Percentiles rank a stretch among this genome's conserved stretches.
These are phyloP conservation scores for Coemansia sp. DNA, from an alignment of 192 early-diverging fungal genomes.

Conservation along the genomic window DNA sequence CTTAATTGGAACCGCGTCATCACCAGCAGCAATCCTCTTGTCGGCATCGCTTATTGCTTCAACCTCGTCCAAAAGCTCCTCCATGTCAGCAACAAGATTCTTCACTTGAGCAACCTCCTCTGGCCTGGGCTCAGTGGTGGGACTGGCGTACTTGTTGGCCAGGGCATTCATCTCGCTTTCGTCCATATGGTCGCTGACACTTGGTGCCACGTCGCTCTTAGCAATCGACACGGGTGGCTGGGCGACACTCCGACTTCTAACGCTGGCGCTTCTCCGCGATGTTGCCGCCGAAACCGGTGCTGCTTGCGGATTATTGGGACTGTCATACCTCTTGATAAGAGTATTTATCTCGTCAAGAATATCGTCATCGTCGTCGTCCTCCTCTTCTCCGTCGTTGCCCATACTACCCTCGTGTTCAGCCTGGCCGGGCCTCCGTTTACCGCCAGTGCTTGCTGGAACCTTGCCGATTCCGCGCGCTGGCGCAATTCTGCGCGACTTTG, in stretches of 20 bases:
- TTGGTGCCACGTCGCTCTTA: conserved; percentile 14
- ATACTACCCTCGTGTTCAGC: not conserved
- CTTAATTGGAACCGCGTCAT: not conserved
- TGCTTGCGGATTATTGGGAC: conserved; percentile 8
- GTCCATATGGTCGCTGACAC: conserved; percentile 5
- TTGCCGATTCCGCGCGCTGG: conserved; percentile 7
- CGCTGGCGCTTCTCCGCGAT: not conserved
- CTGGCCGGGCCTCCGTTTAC: not conserved
- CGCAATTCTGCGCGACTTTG: conserved; percentile 37
- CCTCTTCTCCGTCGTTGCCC: conserved; percentile 3
- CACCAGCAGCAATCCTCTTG: not conserved
- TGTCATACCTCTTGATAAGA: conserved; percentile 42
- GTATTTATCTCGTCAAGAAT: conserved; percentile 46
- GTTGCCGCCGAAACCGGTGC: not conserved
- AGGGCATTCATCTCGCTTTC: conserved; percentile 35
- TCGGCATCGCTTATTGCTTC: conserved; percentile 21
- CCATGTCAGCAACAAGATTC: conserved; percentile 48
- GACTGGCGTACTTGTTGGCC: conserved; percentile 44
- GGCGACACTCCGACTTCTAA: not conserved
- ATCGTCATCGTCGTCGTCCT: conserved; percentile 45
- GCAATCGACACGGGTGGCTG: conserved; percentile 3
- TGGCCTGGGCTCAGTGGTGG: not conserved
- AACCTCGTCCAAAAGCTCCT: conserved; percentile 47
- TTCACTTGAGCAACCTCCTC: conserved; percentile 9
- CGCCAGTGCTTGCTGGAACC: not conserved